These are phyloP conservation scores for Wallacemonas sp. DNA, from an alignment of 208 protist species.

Conservation along the genomic window DNA sequence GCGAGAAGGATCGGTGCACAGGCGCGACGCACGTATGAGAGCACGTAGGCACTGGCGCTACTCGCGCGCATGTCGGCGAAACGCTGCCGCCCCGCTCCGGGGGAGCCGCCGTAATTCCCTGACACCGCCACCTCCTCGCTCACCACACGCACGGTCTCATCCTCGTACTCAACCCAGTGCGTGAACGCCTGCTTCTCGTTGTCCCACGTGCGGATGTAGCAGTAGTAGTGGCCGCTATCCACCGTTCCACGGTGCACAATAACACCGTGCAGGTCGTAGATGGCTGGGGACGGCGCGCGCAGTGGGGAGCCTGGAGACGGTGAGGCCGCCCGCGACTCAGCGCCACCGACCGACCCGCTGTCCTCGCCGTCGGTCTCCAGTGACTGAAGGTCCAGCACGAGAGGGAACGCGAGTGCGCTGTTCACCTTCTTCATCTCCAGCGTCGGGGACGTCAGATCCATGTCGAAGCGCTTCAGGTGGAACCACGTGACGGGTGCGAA, in stretches of 20 bases:
- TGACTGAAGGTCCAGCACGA: slow-evolving; percentile 55
- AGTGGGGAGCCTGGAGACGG: slow-evolving; percentile 30
- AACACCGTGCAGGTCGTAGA: slow-evolving; percentile 86
- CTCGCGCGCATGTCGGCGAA: slow-evolving; percentile 14
- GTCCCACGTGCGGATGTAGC: slow-evolving; percentile 86
- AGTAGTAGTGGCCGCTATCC: slow-evolving; percentile 90
- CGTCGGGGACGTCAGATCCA: slow-evolving; percentile 75
- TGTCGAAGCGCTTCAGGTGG: slow-evolving; percentile 92
- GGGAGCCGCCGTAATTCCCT: slow-evolving; percentile 61
- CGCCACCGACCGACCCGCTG: slow-evolving; percentile 1
- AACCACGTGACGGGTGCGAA: slow-evolving; percentile 90
- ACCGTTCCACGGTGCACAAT: slow-evolving; percentile 88
- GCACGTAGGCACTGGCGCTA: slow-evolving; percentile 73
- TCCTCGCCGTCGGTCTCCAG: slow-evolving; percentile 36
- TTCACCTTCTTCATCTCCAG: slow-evolving; percentile 88
- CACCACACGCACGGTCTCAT: slow-evolving; percentile 68
- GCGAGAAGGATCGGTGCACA: slow-evolving; percentile 57
- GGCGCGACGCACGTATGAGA: slow-evolving; percentile 78
- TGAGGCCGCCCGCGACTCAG: background rate
- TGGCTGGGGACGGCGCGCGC: slow-evolving; percentile 44
- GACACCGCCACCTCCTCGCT: slow-evolving; percentile 51
- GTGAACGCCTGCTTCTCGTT: slow-evolving; percentile 37
- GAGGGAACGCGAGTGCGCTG: slow-evolving; percentile 69
- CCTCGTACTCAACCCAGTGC: slow-evolving; percentile 87
- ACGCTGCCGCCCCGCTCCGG: slow-evolving; percentile 9